Base-by-base conservation (phyloP, 2,329 filamentous ascomycete genomes). In the Colletotrichum acutatum region DNA sequence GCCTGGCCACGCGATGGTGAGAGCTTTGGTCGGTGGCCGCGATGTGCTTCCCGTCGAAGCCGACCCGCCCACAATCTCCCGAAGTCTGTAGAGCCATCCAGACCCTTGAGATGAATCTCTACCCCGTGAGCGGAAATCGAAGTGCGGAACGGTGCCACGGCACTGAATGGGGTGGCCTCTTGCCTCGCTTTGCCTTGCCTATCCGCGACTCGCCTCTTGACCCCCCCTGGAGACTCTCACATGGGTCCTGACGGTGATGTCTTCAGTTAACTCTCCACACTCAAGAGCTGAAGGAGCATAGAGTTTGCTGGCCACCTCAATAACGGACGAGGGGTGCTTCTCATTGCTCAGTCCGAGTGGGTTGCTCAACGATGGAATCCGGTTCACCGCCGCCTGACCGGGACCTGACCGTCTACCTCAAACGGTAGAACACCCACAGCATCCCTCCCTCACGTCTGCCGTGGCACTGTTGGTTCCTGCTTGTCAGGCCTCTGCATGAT, bases 401-500 rank as follows among this genome's bases (percentile, higher is more conserved):
- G 66, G 54, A 37, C 70, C 60, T 70, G 60, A 70, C 66, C 66
- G 61, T 70, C n/a, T 70, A 72, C 46, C 66, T 73, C 71, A 73
- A 73, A 73, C 71, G 54, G 61, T 56, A 65, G 56, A 26, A 26
- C 66, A 54, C 26, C 54, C 54, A 72, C 66, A 54, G 14, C 16
- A 14, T 42, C 37, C 37, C 28, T 24, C 49, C 32, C 46, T 32
- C 28, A 19, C 28, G 52, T 59, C 22, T 68, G 46, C 58, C 57
- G 49, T 56, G 30, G 53, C 67, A 53, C 60, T 61, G 60, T 61
- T 73, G 67, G 60, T 68, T 69, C 66, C 49, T 56, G 67, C 61
- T 66, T 66, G 71, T 71, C 71, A 71, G 66, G 71, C 61, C 28
- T 71, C 54, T 71, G 71, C 71, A 73, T 73, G 71, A 73, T 73